These are phyloP conservation scores for Hyphodiscus sp. DNA, from an alignment of 2,329 filamentous ascomycete genomes.

Conservation along the genomic window DNA sequence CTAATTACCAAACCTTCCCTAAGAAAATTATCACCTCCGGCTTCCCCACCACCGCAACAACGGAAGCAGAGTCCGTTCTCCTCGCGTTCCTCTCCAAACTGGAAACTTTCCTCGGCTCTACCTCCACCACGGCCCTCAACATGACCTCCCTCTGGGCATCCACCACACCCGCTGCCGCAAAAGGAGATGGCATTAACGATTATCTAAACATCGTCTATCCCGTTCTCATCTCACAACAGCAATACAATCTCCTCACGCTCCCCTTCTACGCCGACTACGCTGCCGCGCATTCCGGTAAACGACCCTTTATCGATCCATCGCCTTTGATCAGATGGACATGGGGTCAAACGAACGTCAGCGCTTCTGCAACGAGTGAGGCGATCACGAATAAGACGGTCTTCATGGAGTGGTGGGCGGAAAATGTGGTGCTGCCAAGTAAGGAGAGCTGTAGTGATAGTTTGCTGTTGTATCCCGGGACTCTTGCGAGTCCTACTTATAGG, in stretches of 20 bases:
- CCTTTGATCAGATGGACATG: constrained; percentile 42
- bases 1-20: constrained; percentile 33
- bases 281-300: constrained; percentile 36
- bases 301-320: constrained; percentile 43
- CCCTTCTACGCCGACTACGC: constrained; percentile 46
- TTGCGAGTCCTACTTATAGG: constrained; percentile 36
- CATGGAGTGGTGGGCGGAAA: constrained; percentile 39
- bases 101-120: constrained; percentile 35
- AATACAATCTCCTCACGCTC: constrained; percentile 38
- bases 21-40: constrained; percentile 34
- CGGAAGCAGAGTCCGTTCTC: constrained; percentile 33
- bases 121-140: constrained; percentile 23
- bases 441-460: constrained; percentile 43
- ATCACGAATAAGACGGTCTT: constrained; percentile 44
- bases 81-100: constrained; percentile 38
- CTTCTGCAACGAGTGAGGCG: constrained; percentile 35
- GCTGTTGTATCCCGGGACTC: constrained; percentile 40
- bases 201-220: constrained; percentile 41
- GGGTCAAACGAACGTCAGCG: constrained; percentile 35
- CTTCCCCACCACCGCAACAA: constrained; percentile 35
- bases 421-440: constrained; percentile 36
- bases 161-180: constrained; percentile 26
- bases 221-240: constrained; percentile 41
- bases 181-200: constrained; percentile 27
- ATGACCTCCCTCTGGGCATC: constrained; percentile 14